Conservation (phyloP, 495 filamentous ascomycete species). For the Xylaria flabelliformis region DNA sequence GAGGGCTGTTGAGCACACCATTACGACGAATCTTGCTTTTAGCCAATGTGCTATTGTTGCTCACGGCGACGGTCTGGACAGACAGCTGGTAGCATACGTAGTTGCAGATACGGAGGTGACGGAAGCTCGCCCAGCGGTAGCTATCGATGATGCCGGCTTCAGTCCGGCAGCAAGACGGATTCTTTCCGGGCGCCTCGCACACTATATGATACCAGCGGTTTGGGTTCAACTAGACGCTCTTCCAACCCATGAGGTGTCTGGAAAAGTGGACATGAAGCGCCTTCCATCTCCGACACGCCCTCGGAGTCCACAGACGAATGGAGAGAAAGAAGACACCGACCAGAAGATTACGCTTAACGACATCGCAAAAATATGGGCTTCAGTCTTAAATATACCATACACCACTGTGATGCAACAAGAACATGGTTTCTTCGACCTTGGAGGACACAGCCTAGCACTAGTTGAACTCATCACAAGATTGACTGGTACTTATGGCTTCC, state of each 20-base stretch:
- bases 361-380: conserved; percentile 66
- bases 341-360: conserved; percentile 57
- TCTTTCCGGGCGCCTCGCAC: conserved; percentile 64
- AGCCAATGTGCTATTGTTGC: conserved; percentile 64
- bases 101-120: conserved; percentile 62
- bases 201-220: conserved; percentile 73
- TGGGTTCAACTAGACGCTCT: conserved; percentile 68
- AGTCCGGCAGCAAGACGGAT: conserved; percentile 62
- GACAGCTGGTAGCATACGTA: conserved; percentile 71
- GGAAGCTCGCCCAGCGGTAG: conserved; percentile 58
- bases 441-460: conserved; percentile 73
- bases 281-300: conserved; percentile 58
- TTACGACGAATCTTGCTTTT: conserved; percentile 65
- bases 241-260: conserved; percentile 70
- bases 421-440: conserved; percentile 72
- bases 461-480: conserved; percentile 67
- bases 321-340: conserved; percentile 50
- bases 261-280: conserved; percentile 69
- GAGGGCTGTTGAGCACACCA: conserved; percentile 67
- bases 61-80: conserved; percentile 69
- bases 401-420: conserved; percentile 59
- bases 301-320: conserved; percentile 38
- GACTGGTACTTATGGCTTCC: conserved; percentile 65
- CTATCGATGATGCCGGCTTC: conserved; percentile 65
- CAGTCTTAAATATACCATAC: conserved; percentile 61